Evolutionary conservation across 2,329 filamentous ascomycete species (phyloP).

Genomic region (Fusarium lateritium): DNA sequence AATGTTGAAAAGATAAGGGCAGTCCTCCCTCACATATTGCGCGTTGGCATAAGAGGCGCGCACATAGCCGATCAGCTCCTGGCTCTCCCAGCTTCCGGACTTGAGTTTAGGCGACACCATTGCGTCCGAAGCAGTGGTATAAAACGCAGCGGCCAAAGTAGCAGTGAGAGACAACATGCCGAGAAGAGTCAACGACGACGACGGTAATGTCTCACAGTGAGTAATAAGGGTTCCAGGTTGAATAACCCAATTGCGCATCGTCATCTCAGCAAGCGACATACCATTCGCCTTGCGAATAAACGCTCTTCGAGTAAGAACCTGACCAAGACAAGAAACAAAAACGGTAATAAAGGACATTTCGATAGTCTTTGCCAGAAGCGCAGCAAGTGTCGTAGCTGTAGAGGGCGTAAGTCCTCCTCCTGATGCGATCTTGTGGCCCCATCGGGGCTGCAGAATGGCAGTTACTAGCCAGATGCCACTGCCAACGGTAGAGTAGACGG

Average conservation of each 20-base stretch:
- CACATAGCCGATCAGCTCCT: constrained; percentile 69
- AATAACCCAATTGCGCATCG: constrained; percentile 80
- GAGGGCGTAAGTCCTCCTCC: constrained; percentile 70
- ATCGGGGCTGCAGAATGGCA: constrained; percentile 74
- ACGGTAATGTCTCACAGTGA: constrained; percentile 75
- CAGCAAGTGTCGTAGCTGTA: constrained; percentile 77
- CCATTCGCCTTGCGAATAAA: constrained; percentile 73
- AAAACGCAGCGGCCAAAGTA: constrained; percentile 77
- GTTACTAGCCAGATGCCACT: constrained; percentile 77
- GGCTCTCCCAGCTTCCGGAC: constrained; percentile 66
- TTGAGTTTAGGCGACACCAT: constrained; percentile 81
- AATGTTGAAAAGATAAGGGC: constrained; percentile 71
- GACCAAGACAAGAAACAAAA: constrained; percentile 81
- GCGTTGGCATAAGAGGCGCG: constrained; percentile 75
- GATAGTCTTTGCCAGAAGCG: constrained; percentile 81
- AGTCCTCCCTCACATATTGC: constrained; percentile 67
- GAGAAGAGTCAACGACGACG: constrained; percentile 74
- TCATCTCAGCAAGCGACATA: constrained; percentile 82
- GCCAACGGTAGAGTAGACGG: constrained; percentile 74
- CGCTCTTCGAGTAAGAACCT: constrained; percentile 79
- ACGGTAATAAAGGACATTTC: constrained; percentile 85
- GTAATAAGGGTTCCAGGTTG: constrained; percentile 81
- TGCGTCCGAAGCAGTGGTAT: constrained; percentile 82
- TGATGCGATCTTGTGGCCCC: constrained; percentile 69
- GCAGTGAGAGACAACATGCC: constrained; percentile 76